Conservation (phyloP, 257 asterid genomes). For the Cynanchum wilfordii region DNA sequence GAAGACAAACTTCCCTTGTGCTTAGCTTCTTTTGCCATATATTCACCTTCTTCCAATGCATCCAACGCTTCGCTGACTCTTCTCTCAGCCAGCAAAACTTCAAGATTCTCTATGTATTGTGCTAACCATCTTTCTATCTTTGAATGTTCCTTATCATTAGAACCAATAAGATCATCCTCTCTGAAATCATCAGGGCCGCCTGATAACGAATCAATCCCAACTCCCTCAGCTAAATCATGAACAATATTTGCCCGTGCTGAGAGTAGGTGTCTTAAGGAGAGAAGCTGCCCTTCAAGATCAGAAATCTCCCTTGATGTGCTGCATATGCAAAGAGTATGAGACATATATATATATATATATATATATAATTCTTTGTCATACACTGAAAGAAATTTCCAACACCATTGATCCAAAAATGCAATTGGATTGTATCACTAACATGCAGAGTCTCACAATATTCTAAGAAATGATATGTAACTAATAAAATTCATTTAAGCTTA, state of each 20-base stretch:
- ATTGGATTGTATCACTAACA: too few relatives aligned
- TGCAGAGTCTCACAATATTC: background rate
- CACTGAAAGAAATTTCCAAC: too few relatives aligned
- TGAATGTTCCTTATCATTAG: slow-evolving; percentile 38
- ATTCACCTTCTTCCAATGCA: slow-evolving; percentile 69
- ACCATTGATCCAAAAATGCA: too few relatives aligned
- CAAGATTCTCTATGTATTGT: slow-evolving; percentile 54
- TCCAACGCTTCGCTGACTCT: slow-evolving; percentile 68
- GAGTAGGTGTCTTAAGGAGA: slow-evolving; percentile 62
- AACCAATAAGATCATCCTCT: slow-evolving; percentile 30
- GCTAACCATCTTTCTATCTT: slow-evolving; percentile 59
- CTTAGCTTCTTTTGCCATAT: slow-evolving; percentile 34
- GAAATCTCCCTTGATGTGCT: slow-evolving; percentile 90
- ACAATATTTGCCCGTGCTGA: slow-evolving; percentile 63
- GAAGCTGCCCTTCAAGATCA: slow-evolving; percentile 92
- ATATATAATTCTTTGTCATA: background rate
- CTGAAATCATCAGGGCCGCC: slow-evolving; percentile 34
- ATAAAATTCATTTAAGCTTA: slow-evolving; percentile 6
- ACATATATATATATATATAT: background rate
- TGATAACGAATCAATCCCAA: slow-evolving; percentile 45
- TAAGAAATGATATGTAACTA: background rate
- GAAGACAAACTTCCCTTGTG: slow-evolving; percentile 28
- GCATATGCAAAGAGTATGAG: slow-evolving; percentile 27
- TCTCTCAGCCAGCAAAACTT: slow-evolving; percentile 76
- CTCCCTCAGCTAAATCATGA: slow-evolving; percentile 70